Evolutionary conservation across 2,329 filamentous ascomycete genomes (phyloP).

Genomic region (Tolypocladium inflatum): DNA sequence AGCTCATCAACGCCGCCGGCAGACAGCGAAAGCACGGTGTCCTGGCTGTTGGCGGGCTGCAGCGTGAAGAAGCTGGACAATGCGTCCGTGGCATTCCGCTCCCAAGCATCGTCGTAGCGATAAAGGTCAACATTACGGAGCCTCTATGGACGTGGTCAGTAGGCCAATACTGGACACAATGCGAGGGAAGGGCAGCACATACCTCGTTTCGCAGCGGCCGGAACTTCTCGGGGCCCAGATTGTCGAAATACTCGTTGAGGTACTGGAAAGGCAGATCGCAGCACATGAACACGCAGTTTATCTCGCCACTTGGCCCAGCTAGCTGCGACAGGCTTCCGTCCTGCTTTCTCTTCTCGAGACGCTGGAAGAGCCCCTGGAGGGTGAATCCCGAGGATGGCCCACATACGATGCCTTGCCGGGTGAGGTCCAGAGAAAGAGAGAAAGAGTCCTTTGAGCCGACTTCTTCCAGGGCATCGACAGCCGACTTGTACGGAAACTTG

Average conservation of each 20-base stretch:
- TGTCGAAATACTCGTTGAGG: slow-evolving; percentile 48
- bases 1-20: slow-evolving; percentile 9
- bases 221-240: slow-evolving; percentile 38
- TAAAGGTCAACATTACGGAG: slow-evolving; percentile 40
- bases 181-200: not conserved
- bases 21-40: slow-evolving; percentile 14
- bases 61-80: slow-evolving; percentile 25
- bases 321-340: slow-evolving; percentile 34
- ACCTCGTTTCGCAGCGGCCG: slow-evolving; percentile 34
- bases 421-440: slow-evolving; percentile 41
- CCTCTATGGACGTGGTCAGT: slow-evolving; percentile 22
- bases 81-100: slow-evolving; percentile 29
- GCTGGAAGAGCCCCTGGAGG: slow-evolving; percentile 39
- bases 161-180: not conserved
- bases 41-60: slow-evolving; percentile 12
- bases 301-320: slow-evolving; percentile 33
- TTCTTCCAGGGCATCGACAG: slow-evolving; percentile 45
- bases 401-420: slow-evolving; percentile 48
- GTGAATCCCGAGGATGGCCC: slow-evolving; percentile 53
- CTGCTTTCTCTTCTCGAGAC: slow-evolving; percentile 36
- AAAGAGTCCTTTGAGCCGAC: slow-evolving; percentile 46
- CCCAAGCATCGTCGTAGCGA: slow-evolving; percentile 47
- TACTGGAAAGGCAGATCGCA: slow-evolving; percentile 56
- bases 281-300: slow-evolving; percentile 49
- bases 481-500: slow-evolving; percentile 45